Conservation (phyloP, 1,139 yeast species). For the Blastobotrys niveus region DNA sequence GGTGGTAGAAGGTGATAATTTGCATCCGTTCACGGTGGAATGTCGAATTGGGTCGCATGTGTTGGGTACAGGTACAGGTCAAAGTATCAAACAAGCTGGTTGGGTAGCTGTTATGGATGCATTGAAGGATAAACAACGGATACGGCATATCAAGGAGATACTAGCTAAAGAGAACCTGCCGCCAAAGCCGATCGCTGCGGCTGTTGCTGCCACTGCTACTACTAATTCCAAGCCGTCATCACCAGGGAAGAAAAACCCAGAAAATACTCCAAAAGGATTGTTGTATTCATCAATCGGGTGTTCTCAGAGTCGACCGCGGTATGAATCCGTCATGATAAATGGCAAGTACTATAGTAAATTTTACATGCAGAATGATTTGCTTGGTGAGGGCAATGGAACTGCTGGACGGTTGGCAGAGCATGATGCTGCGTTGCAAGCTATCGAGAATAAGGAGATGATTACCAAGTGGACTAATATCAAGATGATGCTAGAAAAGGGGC, state of each 20-base stretch:
- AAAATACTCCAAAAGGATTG: constrained; percentile 45
- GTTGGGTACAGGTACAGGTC: constrained; percentile 56
- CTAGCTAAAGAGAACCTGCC: too few species aligned
- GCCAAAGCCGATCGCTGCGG: constrained; percentile 60
- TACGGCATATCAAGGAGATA: too few species aligned
- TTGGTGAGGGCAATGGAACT: constrained; percentile 22
- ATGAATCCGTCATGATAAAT: constrained; percentile 29
- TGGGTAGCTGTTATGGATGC: constrained; percentile 71
- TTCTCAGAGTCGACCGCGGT: constrained; percentile 61
- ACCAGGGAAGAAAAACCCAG: background rate
- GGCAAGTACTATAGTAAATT: constrained; percentile 16
- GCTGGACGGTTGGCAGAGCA: constrained; percentile 23
- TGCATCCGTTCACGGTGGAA: constrained; percentile 51
- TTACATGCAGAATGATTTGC: constrained; percentile 16
- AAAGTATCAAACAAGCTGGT: constrained; percentile 59
- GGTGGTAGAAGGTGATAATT: constrained; percentile 49
- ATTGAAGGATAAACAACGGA: constrained; percentile 48
- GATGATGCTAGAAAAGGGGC: background rate
- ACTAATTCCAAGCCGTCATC: background rate
- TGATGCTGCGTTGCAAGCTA: constrained; percentile 22
- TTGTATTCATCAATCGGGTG: constrained; percentile 77
- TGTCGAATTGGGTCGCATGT: constrained; percentile 53
- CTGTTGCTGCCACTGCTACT: background rate
- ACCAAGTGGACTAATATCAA: constrained; percentile 10
- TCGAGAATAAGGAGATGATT: constrained; percentile 15